Evolutionary conservation across 768 basidiomycete species (phyloP), one percentile per base, ranked within the genome.

Genomic region (Imleria badia): DNA sequence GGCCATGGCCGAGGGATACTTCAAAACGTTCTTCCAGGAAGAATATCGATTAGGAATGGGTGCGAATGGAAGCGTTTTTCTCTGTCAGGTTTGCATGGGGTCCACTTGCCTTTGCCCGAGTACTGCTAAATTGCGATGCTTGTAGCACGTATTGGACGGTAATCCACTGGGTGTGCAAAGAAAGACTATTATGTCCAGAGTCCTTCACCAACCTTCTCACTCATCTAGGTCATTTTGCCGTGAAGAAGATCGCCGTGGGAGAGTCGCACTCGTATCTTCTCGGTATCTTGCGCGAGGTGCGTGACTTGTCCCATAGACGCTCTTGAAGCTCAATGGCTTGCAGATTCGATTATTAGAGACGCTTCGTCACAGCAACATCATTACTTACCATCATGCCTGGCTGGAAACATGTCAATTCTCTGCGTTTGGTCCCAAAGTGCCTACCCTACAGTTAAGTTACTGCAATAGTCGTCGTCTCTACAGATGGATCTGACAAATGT

Each of bases 311-410:
- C 1, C 12, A 23, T 13, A 4, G 15, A 30, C 12, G 17, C 33
- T 6, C 13, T 23, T 34, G 41, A 17, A 42, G 14, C 14, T 22
- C 43, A 45, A 51, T 8, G 20, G 22, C 17, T 34, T 31, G 35
- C 56, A 88, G 83, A 91, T 98, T 50, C 84, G 91, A 40, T 76
- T 97, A 10, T 75, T 98, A 40, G 94, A 98, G 66, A 78, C 82
- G 26, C 75, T 98, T 5, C 86, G 88, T 52, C 95, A 98, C 72
- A 89, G 86, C 6, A 96, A 98, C 59, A 96, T 98, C 60, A 81
- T 98, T 56, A 93, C 91, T 5, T 97, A 97, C 65, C 96, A 98
- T 69, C 94, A 96, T 64, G 85, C 94, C 1, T 98, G 94, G 94
- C 80, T 98, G 22, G 94, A 98, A 68, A 78, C 81, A 0, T 82